Evolutionary conservation across 139 green algal species (phyloP), one percentile per base, ranked within the genome.

Genomic region (Mychonastes homosphaera): DNA sequence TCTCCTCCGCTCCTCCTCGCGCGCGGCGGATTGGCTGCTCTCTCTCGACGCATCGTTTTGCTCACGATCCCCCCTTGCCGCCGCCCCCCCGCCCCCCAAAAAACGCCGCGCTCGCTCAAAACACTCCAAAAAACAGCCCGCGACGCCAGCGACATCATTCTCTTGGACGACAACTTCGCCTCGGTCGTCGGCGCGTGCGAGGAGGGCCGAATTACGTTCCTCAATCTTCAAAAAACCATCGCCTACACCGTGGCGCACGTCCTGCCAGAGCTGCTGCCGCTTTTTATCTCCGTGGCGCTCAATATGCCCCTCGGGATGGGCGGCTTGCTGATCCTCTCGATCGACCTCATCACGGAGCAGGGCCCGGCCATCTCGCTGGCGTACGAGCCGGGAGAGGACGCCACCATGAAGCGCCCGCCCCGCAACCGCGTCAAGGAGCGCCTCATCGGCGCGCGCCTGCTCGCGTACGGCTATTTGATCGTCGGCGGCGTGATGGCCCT

Each of bases 111-210:
- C n/a, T n/a, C n/a, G n/a, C n/a, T n/a, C n/a, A n/a, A n/a, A n/a
- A n/a, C n/a, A n/a, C n/a, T n/a, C n/a, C n/a, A n/a, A n/a, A n/a
- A n/a, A n/a, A n/a, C n/a, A n/a, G n/a, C n/a, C n/a, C n/a, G n/a
- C n/a, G n/a, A n/a, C n/a, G n/a, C n/a, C n/a, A n/a, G n/a, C n/a
- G n/a, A n/a, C n/a, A n/a, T n/a, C n/a, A n/a, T n/a, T n/a, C n/a
- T n/a, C n/a, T n/a, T n/a, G 8, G 88, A 96, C 48, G 88, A 96
- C 72, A 95, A 96, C 74, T 96, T 96, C 76, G 78, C 69, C 29
- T 86, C 84, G 43, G 95, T 95, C 35, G 85, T 97, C 39, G 79
- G 79, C 19, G 90, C 88, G n/a, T n/a, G n/a, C n/a, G n/a, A n/a
- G n/a, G n/a, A n/a, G n/a, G n/a, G n/a, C n/a, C n/a, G n/a, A n/a